Evolutionary conservation across 441 rosid genomes (phyloP), one percentile per base, ranked within the genome.

Genomic region (Syzygium malaccense): DNA sequence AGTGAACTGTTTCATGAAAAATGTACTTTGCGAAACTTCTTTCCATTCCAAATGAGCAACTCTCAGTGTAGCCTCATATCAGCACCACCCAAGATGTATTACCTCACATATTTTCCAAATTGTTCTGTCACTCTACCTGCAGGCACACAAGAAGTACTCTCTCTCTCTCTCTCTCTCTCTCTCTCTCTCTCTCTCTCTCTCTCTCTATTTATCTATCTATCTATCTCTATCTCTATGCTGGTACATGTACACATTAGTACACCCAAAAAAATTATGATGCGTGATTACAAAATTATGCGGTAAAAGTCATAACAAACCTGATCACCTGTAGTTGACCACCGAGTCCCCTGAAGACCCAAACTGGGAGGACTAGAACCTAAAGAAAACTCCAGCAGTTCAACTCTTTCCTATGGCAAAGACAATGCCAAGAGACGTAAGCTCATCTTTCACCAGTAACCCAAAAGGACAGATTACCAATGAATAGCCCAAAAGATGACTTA

Each of bases 311-410:
- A 48, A 26, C 91, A 88, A 89, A 98, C 99, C 98, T 96, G 99
- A 92, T 95, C 98, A 85, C 97, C 98, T 85, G 93, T 92, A 78
- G 95, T 91, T 48, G 96, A 93, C 99, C 99, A 98, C 89, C 94
- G 91, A 88, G 93, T 93, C 85, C 99, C 99, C 26, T 94, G 93
- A 88, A 95, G 95, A 91, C 97, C 99, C 91, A 98, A 91, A 92
- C 90, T 88, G 75, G 99, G 99, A 28, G 99, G 96, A 86, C 88
- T 88, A 2, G 96, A 93, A 88, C 99, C 99, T 68, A 98, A 93
- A 75, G 98, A 97, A 91, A 98, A 97, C 91, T 98, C 98, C 92
- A 89, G 91, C 71, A 98, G 86, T 89, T 98, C 99, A 86, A 97
- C 86, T 87, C 91, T 94, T 95, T 97, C 99, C 99, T 97, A 91